Base-by-base conservation (phyloP, 2,329 filamentous ascomycete species). In the Pestalotiopsis sp. region DNA sequence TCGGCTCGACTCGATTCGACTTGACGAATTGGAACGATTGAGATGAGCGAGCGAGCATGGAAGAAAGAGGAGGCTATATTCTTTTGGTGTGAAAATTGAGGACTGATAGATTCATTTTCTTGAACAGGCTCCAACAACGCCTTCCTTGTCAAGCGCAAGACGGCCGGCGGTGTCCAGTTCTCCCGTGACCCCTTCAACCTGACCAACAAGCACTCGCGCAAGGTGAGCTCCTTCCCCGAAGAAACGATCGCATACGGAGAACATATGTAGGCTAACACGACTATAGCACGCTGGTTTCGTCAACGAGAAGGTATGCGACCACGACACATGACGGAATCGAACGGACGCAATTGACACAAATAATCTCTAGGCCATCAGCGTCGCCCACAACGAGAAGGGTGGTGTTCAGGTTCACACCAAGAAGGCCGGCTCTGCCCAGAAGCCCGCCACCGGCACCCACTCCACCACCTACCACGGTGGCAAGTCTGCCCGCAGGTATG, bases 181-280 rank as follows among this genome's bases (percentile, higher is more conserved):
- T 98, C 95, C 77, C 92, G 93, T 78, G 95, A 98, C 82, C 93
- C 95, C 78, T 86, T 98, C 76, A 99, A 98, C 90, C 85, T 98
- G 84, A 88, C 86, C 83, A 98, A 98, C 92, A 87, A 91, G 85
- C 92, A 97, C 88, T 91, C 89, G 78, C 92, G 93, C 87, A 98
- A 97, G 91, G 93, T 96, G 68, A 74, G 73, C 12, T 45, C 57
- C 36, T 11, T 31, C 45, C 45, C n/a, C 65, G 60, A 23, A 57
- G 36, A 58, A 17, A 14, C 4, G 25, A 38, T 36, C 3, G 7
- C 23, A 17, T 41, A 17, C 31, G 3, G 13, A 17, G 17, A 13
- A n/a, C n/a, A 27, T 52, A 36, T 36, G 6, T 25, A 6, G 20
- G 62, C 62, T 64, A 64, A 64, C 41, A 49, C 65, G 38, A 74